Evolutionary conservation across 139 green algal species (phyloP).

Genomic region (Chlorella sp.): DNA sequence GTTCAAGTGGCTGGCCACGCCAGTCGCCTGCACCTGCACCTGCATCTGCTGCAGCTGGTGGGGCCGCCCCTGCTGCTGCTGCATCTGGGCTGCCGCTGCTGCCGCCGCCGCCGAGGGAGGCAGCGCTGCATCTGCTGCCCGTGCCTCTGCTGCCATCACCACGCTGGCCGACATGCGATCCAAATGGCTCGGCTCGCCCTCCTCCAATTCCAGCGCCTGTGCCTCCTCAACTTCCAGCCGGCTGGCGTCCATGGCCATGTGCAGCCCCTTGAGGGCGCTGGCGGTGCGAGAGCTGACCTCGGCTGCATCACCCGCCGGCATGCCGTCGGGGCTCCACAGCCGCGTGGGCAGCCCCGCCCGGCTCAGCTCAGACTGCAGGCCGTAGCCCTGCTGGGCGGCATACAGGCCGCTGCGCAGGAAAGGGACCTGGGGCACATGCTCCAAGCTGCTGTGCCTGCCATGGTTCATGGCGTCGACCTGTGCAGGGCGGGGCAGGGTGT

Average conservation of each 20-base stretch:
- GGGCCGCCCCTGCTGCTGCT: neutral
- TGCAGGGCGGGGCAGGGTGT: neutral
- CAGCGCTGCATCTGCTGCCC: neutral
- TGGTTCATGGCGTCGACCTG: neutral
- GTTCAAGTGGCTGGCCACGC: no score
- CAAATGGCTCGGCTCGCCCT: no score
- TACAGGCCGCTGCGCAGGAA: slow-evolving; percentile 25
- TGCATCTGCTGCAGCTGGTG: no score
- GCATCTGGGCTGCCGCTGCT: neutral
- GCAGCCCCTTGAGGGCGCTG: neutral
- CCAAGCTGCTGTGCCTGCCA: neutral
- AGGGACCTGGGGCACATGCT: neutral
- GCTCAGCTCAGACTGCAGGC: neutral
- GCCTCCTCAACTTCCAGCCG: neutral
- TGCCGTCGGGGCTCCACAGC: neutral
- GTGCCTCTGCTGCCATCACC: neutral
- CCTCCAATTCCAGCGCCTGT: neutral
- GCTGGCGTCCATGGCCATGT: neutral
- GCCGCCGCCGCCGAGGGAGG: neutral
- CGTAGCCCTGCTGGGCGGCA: slow-evolving; percentile 26
- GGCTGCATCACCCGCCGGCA: no score
- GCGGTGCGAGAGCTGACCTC: neutral
- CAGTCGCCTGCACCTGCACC: no score
- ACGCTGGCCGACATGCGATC: no score
- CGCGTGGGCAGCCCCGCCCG: neutral